phyloP scores from a whole-genome alignment of 78 protist species.

The Capsaspora owczarzaki region DNA sequence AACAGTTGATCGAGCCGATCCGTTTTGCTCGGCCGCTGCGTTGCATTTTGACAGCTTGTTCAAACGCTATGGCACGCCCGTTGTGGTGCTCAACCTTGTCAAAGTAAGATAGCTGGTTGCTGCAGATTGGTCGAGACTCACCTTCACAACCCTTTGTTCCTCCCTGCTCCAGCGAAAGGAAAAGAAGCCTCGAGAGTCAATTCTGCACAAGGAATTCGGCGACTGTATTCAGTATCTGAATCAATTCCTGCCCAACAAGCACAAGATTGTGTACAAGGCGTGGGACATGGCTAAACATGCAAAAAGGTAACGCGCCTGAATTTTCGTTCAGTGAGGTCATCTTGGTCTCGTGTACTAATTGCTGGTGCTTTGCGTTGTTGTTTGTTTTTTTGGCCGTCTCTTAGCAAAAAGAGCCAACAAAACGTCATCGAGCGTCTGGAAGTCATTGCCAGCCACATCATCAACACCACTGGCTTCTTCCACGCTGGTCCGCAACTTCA shows the following conservation, averaged over 20 bases:
- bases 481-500: constrained; percentile 13
- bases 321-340: not conserved
- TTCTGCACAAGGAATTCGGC: constrained; percentile 45
- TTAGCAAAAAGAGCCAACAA: too few species aligned
- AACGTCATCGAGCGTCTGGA: constrained; percentile 21
- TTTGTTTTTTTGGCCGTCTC: not conserved
- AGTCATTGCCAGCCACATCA: not conserved
- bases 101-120: constrained; percentile 25
- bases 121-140: not conserved
- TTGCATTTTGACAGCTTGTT: constrained; percentile 76
- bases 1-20: constrained; percentile 65
- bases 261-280: constrained; percentile 29
- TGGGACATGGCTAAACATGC: constrained; percentile 51
- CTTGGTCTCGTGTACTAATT: not conserved
- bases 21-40: constrained; percentile 61
- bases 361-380: not conserved
- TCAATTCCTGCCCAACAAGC: constrained; percentile 1
- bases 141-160: too few species aligned
- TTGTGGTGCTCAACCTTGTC: constrained; percentile 70
- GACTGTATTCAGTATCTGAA: constrained; percentile 55
- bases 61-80: constrained; percentile 72
- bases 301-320: constrained; percentile 12
- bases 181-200: constrained; percentile 80
- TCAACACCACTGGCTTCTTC: constrained; percentile 26
- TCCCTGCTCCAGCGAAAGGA: constrained; percentile 69